Evolutionary conservation across 2,329 filamentous ascomycete genomes (phyloP), one percentile per base, ranked within the genome.

Genomic region (Monosporascus sp.): DNA sequence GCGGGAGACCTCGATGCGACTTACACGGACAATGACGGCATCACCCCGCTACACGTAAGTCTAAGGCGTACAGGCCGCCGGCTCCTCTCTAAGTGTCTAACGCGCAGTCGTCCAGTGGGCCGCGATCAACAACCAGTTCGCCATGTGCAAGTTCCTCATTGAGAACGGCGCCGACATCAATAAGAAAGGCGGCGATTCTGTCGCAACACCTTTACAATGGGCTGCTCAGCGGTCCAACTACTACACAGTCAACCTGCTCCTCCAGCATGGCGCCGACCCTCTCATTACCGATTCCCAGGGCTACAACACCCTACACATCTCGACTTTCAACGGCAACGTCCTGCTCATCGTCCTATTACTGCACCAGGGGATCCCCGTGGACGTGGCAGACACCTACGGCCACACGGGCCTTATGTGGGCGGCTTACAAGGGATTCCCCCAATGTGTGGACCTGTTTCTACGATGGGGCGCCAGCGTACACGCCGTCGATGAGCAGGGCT

Each of bases 341-440:
- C 88, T 95, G 60, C 82, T 97, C 54, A 81, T 99, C 27, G 85
- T 92, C 49, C 81, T 99, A 1, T 82, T 99, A 7, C 81, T 99
- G 24, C 94, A 99, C 73, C 92, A 97, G 67, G 91, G 94, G 66
- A 94, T 99, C 55, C 90, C 91, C 17, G 90, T 99, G 57, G 94
- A 99, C 68, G 88, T 94, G 6, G 80, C 87, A 50, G 94, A 99
- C 72, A 83, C 84, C 49, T 93, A 91, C 67, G 90, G 92, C 6
- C 95, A 99, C 71, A 97, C 94, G 1, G 88, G 87, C 56, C 79
- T 99, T 56, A 99, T 99, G 94, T 99, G 94, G 94, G 90, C 94
- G 18, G 93, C 93, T 17, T 99, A 99, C 76, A 99, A 99, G 72
- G 94, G 95, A 37, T 97, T 87, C 68, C 90, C 93, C 0, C 86